Conservation (phyloP, 345 rosid species). For the Atalantia buxifolia region DNA sequence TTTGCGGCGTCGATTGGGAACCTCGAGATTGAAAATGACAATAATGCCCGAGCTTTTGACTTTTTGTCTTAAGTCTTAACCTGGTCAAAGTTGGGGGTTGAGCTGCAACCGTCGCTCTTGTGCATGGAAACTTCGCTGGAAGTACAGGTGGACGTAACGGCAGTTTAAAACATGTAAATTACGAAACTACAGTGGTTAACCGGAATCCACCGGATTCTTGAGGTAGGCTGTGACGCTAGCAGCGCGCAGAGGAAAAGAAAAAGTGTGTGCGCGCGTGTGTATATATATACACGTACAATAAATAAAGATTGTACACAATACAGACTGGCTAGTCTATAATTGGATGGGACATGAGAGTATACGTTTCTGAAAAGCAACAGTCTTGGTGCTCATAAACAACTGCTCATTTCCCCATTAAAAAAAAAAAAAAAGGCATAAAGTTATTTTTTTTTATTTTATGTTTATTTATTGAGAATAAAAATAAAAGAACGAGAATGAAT, state of each 20-base stretch:
- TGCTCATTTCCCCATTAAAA: too few relatives aligned
- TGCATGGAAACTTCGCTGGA: not conserved
- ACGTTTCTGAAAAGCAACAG: too few relatives aligned
- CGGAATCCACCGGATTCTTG: not conserved
- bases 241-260: not conserved
- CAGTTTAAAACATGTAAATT: not conserved
- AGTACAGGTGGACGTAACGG: not conserved
- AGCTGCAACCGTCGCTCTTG: not conserved
- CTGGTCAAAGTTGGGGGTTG: slow-evolving; percentile 1
- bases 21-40: not conserved
- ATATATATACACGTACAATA: too few relatives aligned
- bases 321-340: too few relatives aligned
- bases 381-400: too few relatives aligned
- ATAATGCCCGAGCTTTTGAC: not conserved
- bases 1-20: not conserved
- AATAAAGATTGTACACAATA: too few relatives aligned
- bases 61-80: not conserved
- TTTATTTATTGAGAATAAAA: too few relatives aligned
- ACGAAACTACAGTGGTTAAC: not conserved
- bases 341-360: too few relatives aligned
- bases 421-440: too few relatives aligned
- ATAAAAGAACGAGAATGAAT: too few relatives aligned
- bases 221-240: not conserved
- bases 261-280: too few relatives aligned
- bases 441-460: too few relatives aligned